Percentiles rank a stretch among this genome's conserved stretches.
phyloP scores from a whole-genome alignment of 1,284 basidiomycete genomes.

The Rhodotorula mucilaginosa region DNA sequence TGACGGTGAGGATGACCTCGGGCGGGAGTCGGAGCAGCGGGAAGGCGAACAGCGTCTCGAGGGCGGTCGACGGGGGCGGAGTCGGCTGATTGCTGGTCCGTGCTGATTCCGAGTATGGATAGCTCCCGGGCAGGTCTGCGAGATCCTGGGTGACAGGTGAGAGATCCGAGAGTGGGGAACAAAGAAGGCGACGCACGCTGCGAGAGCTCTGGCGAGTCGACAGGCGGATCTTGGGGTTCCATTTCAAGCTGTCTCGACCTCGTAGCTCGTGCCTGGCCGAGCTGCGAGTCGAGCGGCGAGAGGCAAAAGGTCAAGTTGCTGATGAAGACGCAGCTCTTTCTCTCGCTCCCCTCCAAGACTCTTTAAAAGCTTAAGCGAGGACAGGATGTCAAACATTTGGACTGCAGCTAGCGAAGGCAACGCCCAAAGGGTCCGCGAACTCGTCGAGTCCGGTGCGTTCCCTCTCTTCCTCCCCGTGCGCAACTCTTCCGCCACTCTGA shows the following conservation, averaged over 20 bases:
- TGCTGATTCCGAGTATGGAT: not conserved
- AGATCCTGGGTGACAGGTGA: too few relatives aligned
- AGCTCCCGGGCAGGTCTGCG: not conserved
- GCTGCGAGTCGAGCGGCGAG: too few relatives aligned
- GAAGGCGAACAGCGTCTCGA: slow-evolving; percentile 12
- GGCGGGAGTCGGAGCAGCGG: slow-evolving; percentile 40
- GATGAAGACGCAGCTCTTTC: too few relatives aligned
- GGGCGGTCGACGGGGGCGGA: not conserved
- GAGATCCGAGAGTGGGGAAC: not conserved
- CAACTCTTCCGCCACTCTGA: slow-evolving; percentile 3
- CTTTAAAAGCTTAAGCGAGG: not conserved
- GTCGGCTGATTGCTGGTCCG: not conserved
- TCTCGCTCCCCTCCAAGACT: too few relatives aligned
- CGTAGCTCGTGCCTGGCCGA: too few relatives aligned
- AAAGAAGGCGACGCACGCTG: too few relatives aligned
- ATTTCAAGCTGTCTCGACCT: too few relatives aligned
- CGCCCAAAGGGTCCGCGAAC: slow-evolving; percentile 53
- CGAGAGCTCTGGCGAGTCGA: too few relatives aligned
- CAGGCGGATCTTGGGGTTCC: too few relatives aligned
- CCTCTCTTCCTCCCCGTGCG: not conserved
- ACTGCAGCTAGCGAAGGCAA: slow-evolving; percentile 86
- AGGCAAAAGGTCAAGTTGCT: too few relatives aligned
- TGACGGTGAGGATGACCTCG: slow-evolving; percentile 41
- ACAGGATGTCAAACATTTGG: slow-evolving; percentile 67
- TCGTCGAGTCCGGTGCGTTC: slow-evolving; percentile 31